Conservation (phyloP, 352 stramenopile genomes). For the Nothophytophthora sp. region DNA sequence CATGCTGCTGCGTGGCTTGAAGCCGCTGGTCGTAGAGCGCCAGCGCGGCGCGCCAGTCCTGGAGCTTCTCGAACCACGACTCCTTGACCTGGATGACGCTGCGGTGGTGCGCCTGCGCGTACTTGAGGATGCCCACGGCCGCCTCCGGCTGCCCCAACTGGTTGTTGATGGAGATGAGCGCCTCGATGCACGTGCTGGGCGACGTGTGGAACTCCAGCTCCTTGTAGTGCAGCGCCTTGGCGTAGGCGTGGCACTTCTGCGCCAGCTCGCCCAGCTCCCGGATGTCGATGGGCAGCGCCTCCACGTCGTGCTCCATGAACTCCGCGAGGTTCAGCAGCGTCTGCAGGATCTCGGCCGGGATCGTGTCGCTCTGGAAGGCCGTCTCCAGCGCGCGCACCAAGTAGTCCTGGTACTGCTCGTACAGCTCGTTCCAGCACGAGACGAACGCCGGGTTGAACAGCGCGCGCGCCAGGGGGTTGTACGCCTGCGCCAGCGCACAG, state of each 20-base stretch:
- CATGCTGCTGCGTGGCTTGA: slow-evolving; percentile 73
- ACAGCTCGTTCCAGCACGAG: slow-evolving; percentile 98
- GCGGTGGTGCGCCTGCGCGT: slow-evolving; percentile 75
- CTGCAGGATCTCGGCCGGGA: slow-evolving; percentile 98
- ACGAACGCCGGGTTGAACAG: slow-evolving; percentile 99
- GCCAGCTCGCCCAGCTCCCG: slow-evolving; percentile 95
- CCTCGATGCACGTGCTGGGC: slow-evolving; percentile 94
- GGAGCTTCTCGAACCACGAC: slow-evolving; percentile 98
- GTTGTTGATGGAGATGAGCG: slow-evolving; percentile 99
- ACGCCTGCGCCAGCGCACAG: slow-evolving; percentile 96
- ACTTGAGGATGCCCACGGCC: slow-evolving; percentile 98
- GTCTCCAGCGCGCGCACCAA: slow-evolving; percentile 95
- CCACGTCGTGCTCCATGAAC: slow-evolving; percentile 99
- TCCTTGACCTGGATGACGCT: slow-evolving; percentile 92
- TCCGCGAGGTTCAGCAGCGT: slow-evolving; percentile 98
- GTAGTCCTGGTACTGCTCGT: slow-evolving; percentile 87
- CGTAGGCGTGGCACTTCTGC: slow-evolving; percentile 98
- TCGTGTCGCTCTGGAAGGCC: slow-evolving; percentile 91
- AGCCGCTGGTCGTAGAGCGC: slow-evolving; percentile 92
- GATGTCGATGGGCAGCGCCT: slow-evolving; percentile 97
- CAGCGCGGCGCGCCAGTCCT: slow-evolving; percentile 97
- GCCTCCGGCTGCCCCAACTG: slow-evolving; percentile 96
- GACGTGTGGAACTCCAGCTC: slow-evolving; percentile 97
- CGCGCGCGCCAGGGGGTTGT: slow-evolving; percentile 97
- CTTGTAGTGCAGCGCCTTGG: slow-evolving; percentile 98